These are phyloP conservation scores for Ceratobasidium sp. DNA, from an alignment of 1,284 basidiomycete species.

Conservation along the genomic window DNA sequence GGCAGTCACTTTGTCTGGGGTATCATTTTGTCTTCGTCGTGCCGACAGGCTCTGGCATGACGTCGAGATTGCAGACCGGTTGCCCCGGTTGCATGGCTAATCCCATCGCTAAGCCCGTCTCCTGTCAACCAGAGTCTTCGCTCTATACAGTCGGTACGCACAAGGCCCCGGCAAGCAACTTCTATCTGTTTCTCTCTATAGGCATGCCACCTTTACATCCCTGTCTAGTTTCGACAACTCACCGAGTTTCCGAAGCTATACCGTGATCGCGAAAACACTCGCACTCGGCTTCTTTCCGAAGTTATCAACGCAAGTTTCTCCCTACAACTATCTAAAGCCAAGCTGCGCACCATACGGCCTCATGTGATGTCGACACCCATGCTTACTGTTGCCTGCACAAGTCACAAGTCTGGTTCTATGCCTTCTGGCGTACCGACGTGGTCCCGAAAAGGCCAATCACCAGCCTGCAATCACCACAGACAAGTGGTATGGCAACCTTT, in stretches of 20 bases:
- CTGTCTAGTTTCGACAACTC: slow-evolving; percentile 30
- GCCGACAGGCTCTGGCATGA: slow-evolving; percentile 3
- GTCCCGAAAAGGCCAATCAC: slow-evolving; percentile 40
- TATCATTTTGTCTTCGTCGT: slow-evolving; percentile 16
- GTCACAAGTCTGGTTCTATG: slow-evolving; percentile 33
- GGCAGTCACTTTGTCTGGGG: background rate
- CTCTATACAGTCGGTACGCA: background rate
- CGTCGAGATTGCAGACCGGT: background rate
- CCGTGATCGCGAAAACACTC: slow-evolving; percentile 16
- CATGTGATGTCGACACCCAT: slow-evolving; percentile 30
- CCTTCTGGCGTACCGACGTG: slow-evolving; percentile 31
- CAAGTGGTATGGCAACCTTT: slow-evolving; percentile 21
- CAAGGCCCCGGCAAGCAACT: slow-evolving; percentile 15
- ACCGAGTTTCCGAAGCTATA: slow-evolving; percentile 39
- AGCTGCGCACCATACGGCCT: background rate
- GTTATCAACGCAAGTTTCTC: slow-evolving; percentile 39
- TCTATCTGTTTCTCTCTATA: background rate
- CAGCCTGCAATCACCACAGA: background rate
- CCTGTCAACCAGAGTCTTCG: slow-evolving; percentile 17
- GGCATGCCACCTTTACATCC: background rate
- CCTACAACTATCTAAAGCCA: slow-evolving; percentile 25
- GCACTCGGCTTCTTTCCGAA: slow-evolving; percentile 31
- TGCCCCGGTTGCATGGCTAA: slow-evolving; percentile 25
- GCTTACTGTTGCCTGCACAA: slow-evolving; percentile 22
- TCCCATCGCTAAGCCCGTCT: background rate